These are phyloP conservation scores for Dillenia suffruticosa DNA, from an alignment of 164 flowering plant genomes.

Conservation along the genomic window DNA sequence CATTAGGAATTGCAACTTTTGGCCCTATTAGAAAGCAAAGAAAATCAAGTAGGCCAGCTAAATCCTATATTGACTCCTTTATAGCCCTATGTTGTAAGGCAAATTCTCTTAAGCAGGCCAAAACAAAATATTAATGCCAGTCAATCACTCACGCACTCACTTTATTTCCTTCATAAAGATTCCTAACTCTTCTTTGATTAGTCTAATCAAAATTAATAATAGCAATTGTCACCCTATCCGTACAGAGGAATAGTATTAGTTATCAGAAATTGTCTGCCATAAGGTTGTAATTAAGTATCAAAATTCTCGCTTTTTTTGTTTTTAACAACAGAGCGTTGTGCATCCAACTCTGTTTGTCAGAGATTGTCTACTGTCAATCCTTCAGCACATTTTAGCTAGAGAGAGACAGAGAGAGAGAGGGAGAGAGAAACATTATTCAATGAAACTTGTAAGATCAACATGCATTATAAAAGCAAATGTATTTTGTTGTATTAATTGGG, in stretches of 20 bases:
- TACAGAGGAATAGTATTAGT: neutral
- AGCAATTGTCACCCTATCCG: conserved; percentile 5
- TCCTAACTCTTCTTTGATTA: neutral
- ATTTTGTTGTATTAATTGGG: no score
- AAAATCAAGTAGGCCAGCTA: conserved; percentile 20
- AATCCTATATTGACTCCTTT: conserved; percentile 19
- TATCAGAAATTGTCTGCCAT: conserved; percentile 8
- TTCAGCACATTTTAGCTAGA: neutral
- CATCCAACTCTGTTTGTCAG: conserved; percentile 18
- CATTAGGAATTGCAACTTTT: neutral
- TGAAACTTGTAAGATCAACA: conserved; percentile 5
- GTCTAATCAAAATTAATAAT: neutral
- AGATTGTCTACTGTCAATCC: conserved; percentile 7
- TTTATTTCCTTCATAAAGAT: neutral
- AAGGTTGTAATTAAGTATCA: neutral
- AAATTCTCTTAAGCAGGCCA: no score
- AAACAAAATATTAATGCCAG: no score
- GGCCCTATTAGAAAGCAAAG: conserved; percentile 9
- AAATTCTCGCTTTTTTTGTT: neutral
- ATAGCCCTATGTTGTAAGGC: neutral
- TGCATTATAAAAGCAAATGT: conserved; percentile 5
- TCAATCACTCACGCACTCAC: neutral
- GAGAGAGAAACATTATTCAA: no score
- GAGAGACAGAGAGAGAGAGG: no score
- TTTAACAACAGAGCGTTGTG: conserved; percentile 1